phyloP scores from a whole-genome alignment of 2,329 filamentous ascomycete genomes.

The Chaetothyriales sp. region DNA sequence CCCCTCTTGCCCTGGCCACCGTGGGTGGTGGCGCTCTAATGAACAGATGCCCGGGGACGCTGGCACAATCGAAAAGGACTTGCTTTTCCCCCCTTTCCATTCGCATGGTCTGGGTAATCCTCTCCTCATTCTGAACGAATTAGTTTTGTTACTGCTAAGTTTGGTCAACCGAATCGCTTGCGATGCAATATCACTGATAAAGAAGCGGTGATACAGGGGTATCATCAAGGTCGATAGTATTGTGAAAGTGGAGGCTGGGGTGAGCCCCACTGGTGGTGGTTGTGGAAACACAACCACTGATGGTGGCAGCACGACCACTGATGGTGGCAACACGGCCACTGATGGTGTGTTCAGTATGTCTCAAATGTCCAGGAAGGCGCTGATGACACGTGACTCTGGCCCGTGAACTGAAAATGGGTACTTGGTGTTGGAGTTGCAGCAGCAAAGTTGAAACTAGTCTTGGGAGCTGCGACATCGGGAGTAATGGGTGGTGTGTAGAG shows the following conservation, averaged over 20 bases:
- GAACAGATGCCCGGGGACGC: neutral
- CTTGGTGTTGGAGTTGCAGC: constrained; percentile 16
- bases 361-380: neutral
- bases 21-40: neutral
- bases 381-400: neutral
- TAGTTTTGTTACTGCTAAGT: neutral
- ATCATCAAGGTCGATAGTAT: neutral
- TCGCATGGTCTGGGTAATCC: neutral
- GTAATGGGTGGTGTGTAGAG: constrained; percentile 37
- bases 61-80: neutral
- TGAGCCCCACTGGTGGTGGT: neutral
- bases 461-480: constrained; percentile 24
- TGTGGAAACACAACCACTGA: neutral
- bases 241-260: neutral
- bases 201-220: constrained; percentile 1
- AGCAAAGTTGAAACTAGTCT: constrained; percentile 21
- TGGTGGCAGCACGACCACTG: no score
- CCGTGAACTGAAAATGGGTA: constrained; percentile 1
- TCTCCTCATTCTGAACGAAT: neutral
- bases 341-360: neutral
- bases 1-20: neutral
- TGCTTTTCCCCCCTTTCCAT: neutral
- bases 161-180: neutral
- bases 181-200: neutral
- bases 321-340: neutral